Percentiles rank a stretch among this genome's conserved stretches.
Conservation (phyloP, 2,329 filamentous ascomycete genomes). For the Orbilia blumenaviensis region DNA sequence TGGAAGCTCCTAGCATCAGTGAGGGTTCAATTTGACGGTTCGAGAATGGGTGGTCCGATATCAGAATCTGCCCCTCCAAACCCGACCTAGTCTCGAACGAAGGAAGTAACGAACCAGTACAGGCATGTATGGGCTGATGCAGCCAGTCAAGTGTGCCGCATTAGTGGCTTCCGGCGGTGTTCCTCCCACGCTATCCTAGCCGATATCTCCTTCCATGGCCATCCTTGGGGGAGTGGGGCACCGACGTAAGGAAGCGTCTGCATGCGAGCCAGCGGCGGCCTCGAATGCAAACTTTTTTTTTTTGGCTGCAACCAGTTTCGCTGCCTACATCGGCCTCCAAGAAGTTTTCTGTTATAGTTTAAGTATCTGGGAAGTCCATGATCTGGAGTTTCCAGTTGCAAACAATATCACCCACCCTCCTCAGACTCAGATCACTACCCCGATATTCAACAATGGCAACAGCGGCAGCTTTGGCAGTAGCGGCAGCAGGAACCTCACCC, state of each 20-base stretch:
- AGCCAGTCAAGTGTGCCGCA: constrained; percentile 35
- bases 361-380: neutral
- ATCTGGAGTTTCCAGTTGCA: neutral
- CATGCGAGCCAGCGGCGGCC: constrained; percentile 6
- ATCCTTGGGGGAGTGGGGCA: constrained; percentile 6
- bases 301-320: constrained; percentile 7
- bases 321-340: constrained; percentile 36
- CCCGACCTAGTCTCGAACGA: constrained; percentile 5
- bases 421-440: neutral
- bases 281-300: constrained; percentile 38
- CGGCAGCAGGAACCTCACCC: constrained; percentile 63
- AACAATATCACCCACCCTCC: neutral
- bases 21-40: constrained; percentile 3
- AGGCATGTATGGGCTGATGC: constrained; percentile 6
- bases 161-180: constrained; percentile 10
- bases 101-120: too few relatives aligned
- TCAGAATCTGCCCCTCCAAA: constrained; percentile 34
- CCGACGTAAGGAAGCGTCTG: constrained; percentile 10
- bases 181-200: constrained; percentile 13
- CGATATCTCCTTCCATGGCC: neutral
- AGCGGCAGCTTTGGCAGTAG: constrained; percentile 29
- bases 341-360: constrained; percentile 6
- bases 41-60: constrained; percentile 30
- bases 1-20: constrained; percentile 9
- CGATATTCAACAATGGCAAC: constrained; percentile 6